A percentile compares a stretch with the other conserved stretches of the same genome.
Evolutionary conservation across 257 asterid genomes (phyloP).

Genomic region (Coffea eugenioides): DNA sequence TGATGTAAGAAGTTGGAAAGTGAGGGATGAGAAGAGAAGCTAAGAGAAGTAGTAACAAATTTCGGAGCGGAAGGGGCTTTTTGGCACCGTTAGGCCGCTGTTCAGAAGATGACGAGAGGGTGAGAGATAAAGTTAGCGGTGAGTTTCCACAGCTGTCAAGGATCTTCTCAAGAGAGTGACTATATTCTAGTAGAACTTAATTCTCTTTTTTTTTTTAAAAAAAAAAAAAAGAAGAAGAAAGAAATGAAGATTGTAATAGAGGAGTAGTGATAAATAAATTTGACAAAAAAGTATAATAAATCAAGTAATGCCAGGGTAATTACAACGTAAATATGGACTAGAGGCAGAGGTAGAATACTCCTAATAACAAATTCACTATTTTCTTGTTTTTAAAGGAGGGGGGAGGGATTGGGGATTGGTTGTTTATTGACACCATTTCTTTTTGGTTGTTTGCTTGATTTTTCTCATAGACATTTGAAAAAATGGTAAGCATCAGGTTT

Average conservation of each 20-base stretch:
- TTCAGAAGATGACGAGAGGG: constrained; percentile 49
- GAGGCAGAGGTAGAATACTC: too few relatives aligned
- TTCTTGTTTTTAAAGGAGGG: not conserved
- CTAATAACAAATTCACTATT: not conserved
- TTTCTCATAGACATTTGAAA: not conserved
- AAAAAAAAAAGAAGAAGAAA: not conserved
- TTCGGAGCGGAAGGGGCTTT: constrained; percentile 21
- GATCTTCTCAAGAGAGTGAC: not conserved
- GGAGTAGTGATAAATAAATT: not conserved
- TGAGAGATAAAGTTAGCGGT: constrained; percentile 52
- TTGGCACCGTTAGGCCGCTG: constrained; percentile 63
- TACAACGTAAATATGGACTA: not conserved
- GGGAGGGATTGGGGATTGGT: not conserved
- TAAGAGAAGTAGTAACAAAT: constrained; percentile 9
- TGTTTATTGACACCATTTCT: not conserved
- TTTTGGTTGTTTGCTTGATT: not conserved
- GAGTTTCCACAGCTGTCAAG: constrained; percentile 24
- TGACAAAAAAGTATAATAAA: not conserved
- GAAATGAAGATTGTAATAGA: not conserved
- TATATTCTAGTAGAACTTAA: not conserved
- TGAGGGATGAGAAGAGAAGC: constrained; percentile 22
- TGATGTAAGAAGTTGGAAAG: constrained; percentile 11
- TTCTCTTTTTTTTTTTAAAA: too few relatives aligned
- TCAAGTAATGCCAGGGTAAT: not conserved
- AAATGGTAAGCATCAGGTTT: not conserved